phyloP scores from a whole-genome alignment of 2,329 filamentous ascomycete genomes.

The Bipolaris gigantea region DNA sequence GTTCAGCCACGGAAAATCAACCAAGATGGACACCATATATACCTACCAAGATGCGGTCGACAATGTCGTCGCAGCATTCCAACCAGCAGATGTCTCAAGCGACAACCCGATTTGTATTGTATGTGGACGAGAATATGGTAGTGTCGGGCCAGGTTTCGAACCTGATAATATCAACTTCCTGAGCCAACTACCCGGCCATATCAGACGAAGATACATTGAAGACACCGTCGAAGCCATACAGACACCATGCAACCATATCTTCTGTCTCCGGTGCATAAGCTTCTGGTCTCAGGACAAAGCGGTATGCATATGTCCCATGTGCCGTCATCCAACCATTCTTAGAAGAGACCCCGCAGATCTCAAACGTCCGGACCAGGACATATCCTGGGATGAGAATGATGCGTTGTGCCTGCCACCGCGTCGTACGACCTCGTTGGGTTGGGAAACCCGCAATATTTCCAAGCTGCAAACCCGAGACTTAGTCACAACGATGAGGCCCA shows the following conservation, averaged over 20 bases:
- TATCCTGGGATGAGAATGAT: background rate
- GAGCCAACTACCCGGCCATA: background rate
- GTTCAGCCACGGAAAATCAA: background rate
- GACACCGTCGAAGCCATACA: background rate
- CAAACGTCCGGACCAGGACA: too few relatives aligned
- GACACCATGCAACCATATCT: conserved; percentile 6
- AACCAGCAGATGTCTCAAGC: background rate
- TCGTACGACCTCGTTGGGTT: background rate
- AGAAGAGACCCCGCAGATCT: too few relatives aligned
- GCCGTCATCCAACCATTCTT: background rate
- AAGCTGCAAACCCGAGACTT: background rate
- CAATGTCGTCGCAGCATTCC: background rate
- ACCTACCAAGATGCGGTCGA: conserved; percentile 8
- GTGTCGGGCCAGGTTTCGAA: background rate
- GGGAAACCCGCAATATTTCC: background rate
- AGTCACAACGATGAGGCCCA: background rate
- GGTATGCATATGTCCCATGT: conserved; percentile 2
- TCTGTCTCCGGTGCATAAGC: conserved; percentile 6
- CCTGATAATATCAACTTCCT: background rate
- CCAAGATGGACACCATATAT: background rate
- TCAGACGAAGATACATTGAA: background rate
- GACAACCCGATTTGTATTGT: conserved; percentile 1
- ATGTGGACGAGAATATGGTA: background rate
- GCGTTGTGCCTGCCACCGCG: background rate
- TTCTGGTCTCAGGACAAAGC: background rate